Conservation (phyloP, 106 monocot species). For the Phalaenopsis aphrodite region DNA sequence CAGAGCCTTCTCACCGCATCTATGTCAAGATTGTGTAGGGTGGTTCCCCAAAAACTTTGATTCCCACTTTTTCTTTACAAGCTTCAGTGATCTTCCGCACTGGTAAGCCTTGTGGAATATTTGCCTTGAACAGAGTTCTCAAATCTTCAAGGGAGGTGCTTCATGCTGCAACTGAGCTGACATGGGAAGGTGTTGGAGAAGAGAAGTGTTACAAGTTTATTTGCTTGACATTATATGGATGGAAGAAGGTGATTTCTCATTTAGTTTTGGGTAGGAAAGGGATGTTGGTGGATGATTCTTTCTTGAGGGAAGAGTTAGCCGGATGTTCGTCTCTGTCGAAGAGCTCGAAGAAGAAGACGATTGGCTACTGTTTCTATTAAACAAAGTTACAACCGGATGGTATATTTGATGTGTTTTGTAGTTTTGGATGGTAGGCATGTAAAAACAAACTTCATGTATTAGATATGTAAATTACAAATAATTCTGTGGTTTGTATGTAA, state of each 20-base stretch:
- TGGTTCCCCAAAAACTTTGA: slow-evolving; percentile 89
- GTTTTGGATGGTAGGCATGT: too few species aligned
- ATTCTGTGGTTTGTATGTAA: too few species aligned
- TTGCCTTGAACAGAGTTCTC: slow-evolving; percentile 55
- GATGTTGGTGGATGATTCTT: slow-evolving; percentile 47
- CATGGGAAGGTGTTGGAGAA: slow-evolving; percentile 11
- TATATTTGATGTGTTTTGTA: too few species aligned
- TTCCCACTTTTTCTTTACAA: slow-evolving; percentile 59
- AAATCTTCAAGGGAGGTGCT: slow-evolving; percentile 19
- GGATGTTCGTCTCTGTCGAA: too few species aligned
- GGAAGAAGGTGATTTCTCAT: slow-evolving; percentile 81
- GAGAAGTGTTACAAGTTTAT: slow-evolving; percentile 23
- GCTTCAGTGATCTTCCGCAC: slow-evolving; percentile 37
- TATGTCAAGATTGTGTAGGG: slow-evolving; percentile 90
- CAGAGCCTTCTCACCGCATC: slow-evolving; percentile 24
- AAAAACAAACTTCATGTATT: too few species aligned
- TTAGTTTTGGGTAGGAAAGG: slow-evolving; percentile 76
- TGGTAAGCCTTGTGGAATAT: slow-evolving; percentile 12
- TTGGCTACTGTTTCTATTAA: too few species aligned
- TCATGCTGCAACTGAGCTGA: slow-evolving; percentile 6
- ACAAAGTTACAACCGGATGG: too few species aligned
- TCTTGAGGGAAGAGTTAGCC: slow-evolving; percentile 36
- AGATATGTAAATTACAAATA: too few species aligned
- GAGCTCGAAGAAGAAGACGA: too few species aligned
- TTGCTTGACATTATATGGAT: slow-evolving; percentile 74